Conservation (phyloP, 805 yeast genomes). For the Lachancea kluyveri region DNA sequence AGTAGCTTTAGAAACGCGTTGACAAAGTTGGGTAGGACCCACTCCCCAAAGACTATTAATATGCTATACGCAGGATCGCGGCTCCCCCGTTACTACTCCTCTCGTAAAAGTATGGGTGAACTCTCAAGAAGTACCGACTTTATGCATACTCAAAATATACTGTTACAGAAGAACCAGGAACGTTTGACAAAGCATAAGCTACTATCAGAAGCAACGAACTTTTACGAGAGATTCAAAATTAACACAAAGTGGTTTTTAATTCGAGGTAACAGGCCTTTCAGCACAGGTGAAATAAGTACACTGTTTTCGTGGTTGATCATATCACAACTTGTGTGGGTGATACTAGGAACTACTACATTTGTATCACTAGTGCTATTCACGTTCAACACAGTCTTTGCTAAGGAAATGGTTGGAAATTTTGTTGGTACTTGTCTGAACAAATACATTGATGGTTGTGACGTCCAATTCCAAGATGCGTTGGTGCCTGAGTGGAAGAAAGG, state of each 20-base stretch:
- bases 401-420: conserved; percentile 75
- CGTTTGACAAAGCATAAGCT: conserved; percentile 33
- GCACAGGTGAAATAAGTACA: conserved; percentile 82
- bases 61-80: too few species aligned
- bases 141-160: conserved; percentile 18
- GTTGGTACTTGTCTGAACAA: conserved; percentile 73
- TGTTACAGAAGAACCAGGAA: conserved; percentile 17
- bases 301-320: conserved; percentile 84
- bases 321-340: conserved; percentile 73
- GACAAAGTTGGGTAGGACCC: too few species aligned
- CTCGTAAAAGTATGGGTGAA: conserved; percentile 12
- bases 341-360: conserved; percentile 88
- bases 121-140: conserved; percentile 20
- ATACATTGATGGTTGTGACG: conserved; percentile 65
- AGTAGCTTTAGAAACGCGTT: too few species aligned
- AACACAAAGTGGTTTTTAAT: conserved; percentile 72
- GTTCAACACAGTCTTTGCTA: conserved; percentile 77
- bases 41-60: too few species aligned
- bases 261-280: conserved; percentile 75
- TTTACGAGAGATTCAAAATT: conserved; percentile 42
- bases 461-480: conserved; percentile 81
- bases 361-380: conserved; percentile 71
- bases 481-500: conserved; percentile 92
- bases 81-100: too few species aligned
- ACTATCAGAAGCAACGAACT: conserved; percentile 36